These are phyloP conservation scores for Hirschfeldia incana DNA, from an alignment of 345 rosid genomes.

Conservation along the genomic window DNA sequence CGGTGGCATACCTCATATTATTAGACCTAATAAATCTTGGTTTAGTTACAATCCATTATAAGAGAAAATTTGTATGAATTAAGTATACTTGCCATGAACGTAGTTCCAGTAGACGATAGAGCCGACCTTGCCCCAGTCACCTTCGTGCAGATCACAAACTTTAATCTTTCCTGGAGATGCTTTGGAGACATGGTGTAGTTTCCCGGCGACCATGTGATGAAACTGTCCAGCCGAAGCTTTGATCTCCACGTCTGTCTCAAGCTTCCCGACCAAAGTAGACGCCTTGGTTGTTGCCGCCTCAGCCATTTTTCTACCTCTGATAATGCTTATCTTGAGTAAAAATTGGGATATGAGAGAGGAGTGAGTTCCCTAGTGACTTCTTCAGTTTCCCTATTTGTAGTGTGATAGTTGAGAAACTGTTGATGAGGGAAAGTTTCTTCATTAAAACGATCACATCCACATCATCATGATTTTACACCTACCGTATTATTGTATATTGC, in stretches of 20 bases:
- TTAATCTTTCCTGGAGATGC: conserved; percentile 36
- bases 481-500: not conserved
- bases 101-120: conserved; percentile 44
- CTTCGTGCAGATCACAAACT: conserved; percentile 41
- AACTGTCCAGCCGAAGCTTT: conserved; percentile 31
- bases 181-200: conserved; percentile 44
- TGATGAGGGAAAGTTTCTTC: not conserved
- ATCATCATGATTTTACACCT: not conserved
- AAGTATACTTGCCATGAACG: conserved; percentile 31
- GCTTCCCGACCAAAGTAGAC: conserved; percentile 20
- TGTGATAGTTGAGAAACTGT: not conserved
- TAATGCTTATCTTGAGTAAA: not conserved
- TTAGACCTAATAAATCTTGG: not conserved
- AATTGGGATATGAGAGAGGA: conserved; percentile 1
- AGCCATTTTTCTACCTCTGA: conserved; percentile 3
- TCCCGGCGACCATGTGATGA: conserved; percentile 41
- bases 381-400: conserved; percentile 18
- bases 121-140: conserved; percentile 45
- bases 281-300: not conserved
- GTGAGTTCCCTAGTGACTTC: conserved; percentile 1
- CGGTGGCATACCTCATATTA: not conserved
- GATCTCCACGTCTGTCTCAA: conserved; percentile 29
- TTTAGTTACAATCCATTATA: not conserved
- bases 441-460: not conserved
- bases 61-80: not conserved